Conservation (phyloP, 2,329 filamentous ascomycete species). For the Sporothrix brasiliensis region DNA sequence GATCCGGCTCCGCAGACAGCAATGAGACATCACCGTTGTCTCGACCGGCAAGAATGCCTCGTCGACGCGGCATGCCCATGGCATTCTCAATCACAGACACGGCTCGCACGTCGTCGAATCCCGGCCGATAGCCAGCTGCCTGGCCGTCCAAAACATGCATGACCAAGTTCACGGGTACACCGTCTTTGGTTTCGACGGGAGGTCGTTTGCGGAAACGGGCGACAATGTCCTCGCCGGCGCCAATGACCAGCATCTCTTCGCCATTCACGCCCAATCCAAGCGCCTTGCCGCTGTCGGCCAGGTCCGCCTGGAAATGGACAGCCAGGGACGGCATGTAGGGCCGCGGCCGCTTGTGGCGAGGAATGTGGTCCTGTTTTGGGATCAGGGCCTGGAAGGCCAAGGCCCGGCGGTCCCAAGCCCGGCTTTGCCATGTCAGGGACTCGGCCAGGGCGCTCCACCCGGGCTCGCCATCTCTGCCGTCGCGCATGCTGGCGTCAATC, state of each 20-base stretch:
- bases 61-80: constrained; percentile 35
- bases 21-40: constrained; percentile 55
- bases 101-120: constrained; percentile 55
- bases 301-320: constrained; percentile 45
- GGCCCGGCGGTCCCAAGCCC: constrained; percentile 57
- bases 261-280: constrained; percentile 33
- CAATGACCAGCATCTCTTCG: constrained; percentile 55
- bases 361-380: constrained; percentile 37
- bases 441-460: constrained; percentile 49
- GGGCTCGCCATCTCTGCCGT: constrained; percentile 24
- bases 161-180: background rate
- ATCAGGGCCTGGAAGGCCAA: constrained; percentile 46
- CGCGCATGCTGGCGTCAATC: background rate
- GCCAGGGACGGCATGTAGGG: constrained; percentile 48
- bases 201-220: constrained; percentile 45
- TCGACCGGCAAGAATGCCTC: constrained; percentile 52
- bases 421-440: constrained; percentile 54
- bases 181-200: background rate
- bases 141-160: constrained; percentile 50
- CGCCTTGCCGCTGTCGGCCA: background rate
- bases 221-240: constrained; percentile 56
- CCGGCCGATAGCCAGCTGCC: constrained; percentile 47
- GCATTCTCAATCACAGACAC: constrained; percentile 49
- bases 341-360: constrained; percentile 42
- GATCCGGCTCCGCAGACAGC: constrained; percentile 45